phyloP scores from a whole-genome alignment of 495 filamentous ascomycete species.

The Pyronema omphalodes region DNA sequence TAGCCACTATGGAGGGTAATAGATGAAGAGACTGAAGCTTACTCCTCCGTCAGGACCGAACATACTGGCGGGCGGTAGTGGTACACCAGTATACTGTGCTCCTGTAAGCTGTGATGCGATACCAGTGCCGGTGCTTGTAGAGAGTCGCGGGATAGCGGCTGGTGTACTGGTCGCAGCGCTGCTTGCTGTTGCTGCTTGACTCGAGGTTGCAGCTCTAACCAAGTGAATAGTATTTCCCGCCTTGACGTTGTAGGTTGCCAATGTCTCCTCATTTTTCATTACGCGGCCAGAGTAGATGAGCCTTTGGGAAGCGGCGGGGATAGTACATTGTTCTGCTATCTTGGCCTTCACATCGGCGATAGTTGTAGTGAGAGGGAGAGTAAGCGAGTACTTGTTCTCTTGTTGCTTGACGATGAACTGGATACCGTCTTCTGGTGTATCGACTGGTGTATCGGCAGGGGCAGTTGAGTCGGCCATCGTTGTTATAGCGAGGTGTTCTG shows the following conservation, averaged over 20 bases:
- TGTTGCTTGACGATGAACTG: slow-evolving; percentile 92
- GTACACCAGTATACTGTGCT: slow-evolving; percentile 80
- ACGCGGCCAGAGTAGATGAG: slow-evolving; percentile 95
- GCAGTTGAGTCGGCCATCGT: neutral
- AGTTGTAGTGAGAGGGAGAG: slow-evolving; percentile 54
- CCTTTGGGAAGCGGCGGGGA: slow-evolving; percentile 70
- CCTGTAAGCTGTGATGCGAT: slow-evolving; percentile 81
- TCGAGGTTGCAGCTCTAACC: slow-evolving; percentile 88
- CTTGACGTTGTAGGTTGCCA: slow-evolving; percentile 84
- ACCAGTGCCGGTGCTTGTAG: slow-evolving; percentile 79
- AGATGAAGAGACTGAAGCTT: slow-evolving; percentile 29
- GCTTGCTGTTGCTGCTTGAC: slow-evolving; percentile 31
- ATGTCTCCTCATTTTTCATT: slow-evolving; percentile 75
- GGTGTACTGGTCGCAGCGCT: slow-evolving; percentile 31
- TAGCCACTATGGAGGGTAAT: neutral
- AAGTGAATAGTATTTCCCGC: slow-evolving; percentile 89
- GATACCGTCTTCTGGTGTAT: slow-evolving; percentile 28
- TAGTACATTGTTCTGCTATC: slow-evolving; percentile 57
- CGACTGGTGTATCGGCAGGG: neutral
- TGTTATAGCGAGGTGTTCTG: neutral
- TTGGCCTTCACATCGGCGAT: slow-evolving; percentile 79
- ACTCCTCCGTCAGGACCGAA: slow-evolving; percentile 97
- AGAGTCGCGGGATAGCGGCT: slow-evolving; percentile 41
- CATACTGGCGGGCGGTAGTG: slow-evolving; percentile 68
- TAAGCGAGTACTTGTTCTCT: slow-evolving; percentile 67